Percentiles rank a stretch among this genome's conserved stretches.
These are phyloP conservation scores for Suillus fuscotomentosus DNA, from an alignment of 768 basidiomycete genomes.

Conservation along the genomic window DNA sequence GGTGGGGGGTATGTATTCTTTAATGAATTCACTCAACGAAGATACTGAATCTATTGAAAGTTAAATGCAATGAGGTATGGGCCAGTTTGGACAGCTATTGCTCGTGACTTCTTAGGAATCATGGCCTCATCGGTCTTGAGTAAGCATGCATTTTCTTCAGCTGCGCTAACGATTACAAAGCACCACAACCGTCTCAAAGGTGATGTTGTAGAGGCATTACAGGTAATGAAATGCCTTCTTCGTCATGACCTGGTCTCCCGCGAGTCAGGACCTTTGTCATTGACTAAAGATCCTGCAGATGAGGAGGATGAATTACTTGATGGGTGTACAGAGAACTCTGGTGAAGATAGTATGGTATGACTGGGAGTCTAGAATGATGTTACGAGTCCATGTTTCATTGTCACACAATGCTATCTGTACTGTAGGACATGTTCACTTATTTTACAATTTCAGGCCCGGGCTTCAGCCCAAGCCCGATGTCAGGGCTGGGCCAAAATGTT, in stretches of 20 bases:
- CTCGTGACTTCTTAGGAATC: slow-evolving; percentile 35
- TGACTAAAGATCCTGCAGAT: neutral
- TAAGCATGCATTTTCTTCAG: slow-evolving; percentile 38
- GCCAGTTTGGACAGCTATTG: slow-evolving; percentile 34
- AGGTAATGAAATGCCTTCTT: slow-evolving; percentile 29
- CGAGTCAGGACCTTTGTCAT: slow-evolving; percentile 14
- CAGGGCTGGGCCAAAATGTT: too few species aligned
- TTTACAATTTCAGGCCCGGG: too few species aligned
- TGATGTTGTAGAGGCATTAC: slow-evolving; percentile 35
- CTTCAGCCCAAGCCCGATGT: too few species aligned
- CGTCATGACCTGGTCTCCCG: neutral
- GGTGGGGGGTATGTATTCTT: slow-evolving; percentile 32
- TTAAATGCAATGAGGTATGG: slow-evolving; percentile 20
- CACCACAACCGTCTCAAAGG: slow-evolving; percentile 31
- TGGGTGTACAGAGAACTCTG: neutral
- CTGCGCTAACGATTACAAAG: slow-evolving; percentile 37
- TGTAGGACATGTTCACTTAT: too few species aligned
- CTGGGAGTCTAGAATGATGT: too few species aligned
- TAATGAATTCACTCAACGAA: neutral
- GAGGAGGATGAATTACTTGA: neutral
- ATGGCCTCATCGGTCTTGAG: slow-evolving; percentile 37
- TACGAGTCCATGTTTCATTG: too few species aligned
- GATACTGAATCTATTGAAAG: slow-evolving; percentile 12
- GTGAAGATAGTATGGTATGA: neutral
- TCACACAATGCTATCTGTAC: too few species aligned